Base-by-base conservation (phyloP, 106 monocot species). In the Dendrobium catenatum region DNA sequence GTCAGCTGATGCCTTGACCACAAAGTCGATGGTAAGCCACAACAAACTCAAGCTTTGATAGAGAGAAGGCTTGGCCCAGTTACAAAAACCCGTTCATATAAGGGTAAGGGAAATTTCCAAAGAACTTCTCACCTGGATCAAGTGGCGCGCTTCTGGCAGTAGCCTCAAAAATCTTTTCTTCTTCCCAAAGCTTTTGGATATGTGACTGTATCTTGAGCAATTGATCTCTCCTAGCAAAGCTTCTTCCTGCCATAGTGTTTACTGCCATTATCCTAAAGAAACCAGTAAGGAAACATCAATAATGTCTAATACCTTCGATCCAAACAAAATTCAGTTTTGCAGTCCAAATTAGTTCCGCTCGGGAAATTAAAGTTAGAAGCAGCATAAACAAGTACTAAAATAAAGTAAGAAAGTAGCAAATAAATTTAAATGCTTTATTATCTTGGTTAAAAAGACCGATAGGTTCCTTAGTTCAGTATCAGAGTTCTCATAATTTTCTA, bases 1-100 rank as follows among this genome's bases (percentile, higher is more conserved):
- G 75, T 96, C 96, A 17, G 96, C 94, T 4, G 96, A 94, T 20
- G 96, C 96, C 83, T 96, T 96, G 70, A 18, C 92, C 88, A 47
- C 96, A 82, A 68, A 96, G 73, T 5, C 94, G 68, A 66, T 96
- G 90, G 54, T 87, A 96, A 27, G 92, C 92, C 22, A 92, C 83
- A 24, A 85, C 90, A 79, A 94, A 94, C 87, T 96, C 94, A 43
- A 96, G 87, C 77, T 96, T 93, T 31, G 93, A 93, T 2, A 91
- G 11, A 9, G 91, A 87, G 80, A 94, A 94, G 17, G 88, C 96
- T 78, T 91, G 93, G 9, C 95, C 95, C 1, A 96, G 66, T 70
- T 96, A 94, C n/a, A 96, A 83, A 18, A 87, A 80, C 3, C 94
- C 96, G 29, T 96, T 96, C 96, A 96, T 96, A 82, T 96, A 96